Evolutionary conservation across 2,329 filamentous ascomycete genomes (phyloP), one percentile per base, ranked within the genome.

Genomic region (Thelonectria blattea): DNA sequence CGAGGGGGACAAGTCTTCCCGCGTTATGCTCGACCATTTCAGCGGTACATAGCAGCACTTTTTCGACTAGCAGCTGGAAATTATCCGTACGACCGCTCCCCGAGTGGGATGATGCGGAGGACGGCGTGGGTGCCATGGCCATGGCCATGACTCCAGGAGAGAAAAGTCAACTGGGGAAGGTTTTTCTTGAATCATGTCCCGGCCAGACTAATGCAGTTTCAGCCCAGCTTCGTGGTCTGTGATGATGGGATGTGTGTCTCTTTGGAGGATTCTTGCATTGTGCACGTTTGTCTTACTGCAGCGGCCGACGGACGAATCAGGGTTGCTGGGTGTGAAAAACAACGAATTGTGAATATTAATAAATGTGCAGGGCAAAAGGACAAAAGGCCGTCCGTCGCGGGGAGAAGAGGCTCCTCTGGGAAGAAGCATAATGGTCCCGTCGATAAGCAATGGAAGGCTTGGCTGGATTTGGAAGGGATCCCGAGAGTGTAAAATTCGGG

Each of bases 201-300:
- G 22, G 55, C 55, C 47, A 24, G 47, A 18, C 14, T 45, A 41
- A 49, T 24, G 30, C 56, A 27, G 45, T 27, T 27, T 30, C 51
- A 45, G 50, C 37, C n/a, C 56, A 58, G 45, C 37, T 50, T 22
- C 34, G 43, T 45, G 47, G 48, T 27, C 49, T 56, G 60, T 30
- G 27, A 30, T 30, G 27, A 7, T 24, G 22, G 22, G 22, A 3
- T 3, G 22, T 30, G 27, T 30, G 4, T 30, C 5, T 30, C 27
- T 30, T 30, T 30, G 27, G 27, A 30, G 27, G 27, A 30, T 30
- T 37, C 34, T 37, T 15, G 5, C 34, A 37, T 37, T 11, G 22
- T 37, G 34, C 34, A 15, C 11, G 5, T 34, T 34, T 34, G 15
- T 14, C 34, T 37, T 7, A 14, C 34, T 37, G 12, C 34, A 37